These are phyloP conservation scores for Eucalyptus sideroxylon DNA, from an alignment of 345 rosid genomes.

Conservation along the genomic window DNA sequence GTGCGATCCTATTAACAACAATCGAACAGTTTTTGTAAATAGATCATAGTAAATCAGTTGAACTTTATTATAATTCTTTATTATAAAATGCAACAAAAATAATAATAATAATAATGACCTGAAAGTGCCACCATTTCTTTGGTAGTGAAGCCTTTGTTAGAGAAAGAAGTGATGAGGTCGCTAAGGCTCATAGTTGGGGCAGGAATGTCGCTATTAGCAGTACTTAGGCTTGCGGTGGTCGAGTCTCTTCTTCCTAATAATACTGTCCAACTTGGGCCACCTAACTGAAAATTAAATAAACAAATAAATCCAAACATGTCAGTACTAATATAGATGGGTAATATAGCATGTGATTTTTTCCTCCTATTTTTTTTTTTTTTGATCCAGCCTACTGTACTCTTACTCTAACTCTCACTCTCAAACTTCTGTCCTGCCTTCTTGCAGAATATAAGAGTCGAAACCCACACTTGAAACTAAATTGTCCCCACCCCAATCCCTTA, in stretches of 20 bases:
- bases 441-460: fast-evolving
- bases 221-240: constrained; percentile 22
- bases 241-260: constrained; percentile 59
- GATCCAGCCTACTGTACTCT: fast-evolving
- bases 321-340: background rate
- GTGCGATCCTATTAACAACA: constrained; percentile 14
- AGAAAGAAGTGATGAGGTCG: constrained; percentile 24
- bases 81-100: background rate
- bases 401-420: too few relatives aligned
- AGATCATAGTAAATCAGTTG: background rate
- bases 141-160: constrained; percentile 39
- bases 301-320: background rate
- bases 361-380: too few relatives aligned
- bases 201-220: constrained; percentile 21
- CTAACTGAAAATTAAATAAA: constrained; percentile 13
- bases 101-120: background rate
- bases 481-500: too few relatives aligned
- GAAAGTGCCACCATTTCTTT: constrained; percentile 57
- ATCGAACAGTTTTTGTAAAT: background rate
- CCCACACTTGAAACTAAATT: too few relatives aligned
- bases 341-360: background rate
- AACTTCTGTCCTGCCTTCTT: fast-evolving
- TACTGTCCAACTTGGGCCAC: constrained; percentile 41
- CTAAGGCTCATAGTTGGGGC: constrained; percentile 17
- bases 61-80: background rate